Base-by-base conservation (phyloP, 2,329 filamentous ascomycete species). In the Apiospora marii region DNA sequence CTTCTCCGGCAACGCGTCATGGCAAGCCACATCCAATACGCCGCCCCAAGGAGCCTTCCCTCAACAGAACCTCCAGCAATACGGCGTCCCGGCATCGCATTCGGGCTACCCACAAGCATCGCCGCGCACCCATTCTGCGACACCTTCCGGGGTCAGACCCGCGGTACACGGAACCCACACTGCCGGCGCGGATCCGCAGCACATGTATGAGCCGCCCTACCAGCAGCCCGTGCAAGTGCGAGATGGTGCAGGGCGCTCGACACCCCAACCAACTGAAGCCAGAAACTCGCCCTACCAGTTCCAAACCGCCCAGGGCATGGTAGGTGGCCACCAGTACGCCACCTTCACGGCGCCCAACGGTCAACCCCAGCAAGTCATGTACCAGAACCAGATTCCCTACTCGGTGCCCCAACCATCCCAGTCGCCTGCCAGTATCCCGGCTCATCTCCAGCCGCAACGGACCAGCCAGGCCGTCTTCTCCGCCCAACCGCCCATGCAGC, bases 321-420 rank as follows among this genome's bases (percentile, higher is more conserved):
- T 58, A n/a, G 34, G 46, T 51, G 34, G 34, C 10, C 46, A 27
- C 14, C 68, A 51, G 48, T 70, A 70, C 48, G 37, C 46, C 2
- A 16, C 46, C 5, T 51, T 43, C n/a, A 34, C 44, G n/a, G 68
- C 68, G 19, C 19, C 68, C 19, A 53, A 53, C 14, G 68, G 68
- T 3, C 68, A 70, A 43, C 24, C 12, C 27, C 68, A 48, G 24
- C 68, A 48, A 41, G 68, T 44, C 1, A 22, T 51, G 48, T 70
- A 73, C 12, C 69, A 74, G 24, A 68, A 69, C 46, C 72, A 72
- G 43, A 30, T 73, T 5, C 69, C 24, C 8, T 70, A 70, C 24
- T 37, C 68, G 2, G 44, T 46, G 41, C 61, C 78, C 76, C 41
- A 74, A 76, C 43, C 74, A 74, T 71, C 81, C 12, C 69, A 71